Evolutionary conservation across 2,329 filamentous ascomycete genomes (phyloP).

Genomic region (Penicillium sp.): DNA sequence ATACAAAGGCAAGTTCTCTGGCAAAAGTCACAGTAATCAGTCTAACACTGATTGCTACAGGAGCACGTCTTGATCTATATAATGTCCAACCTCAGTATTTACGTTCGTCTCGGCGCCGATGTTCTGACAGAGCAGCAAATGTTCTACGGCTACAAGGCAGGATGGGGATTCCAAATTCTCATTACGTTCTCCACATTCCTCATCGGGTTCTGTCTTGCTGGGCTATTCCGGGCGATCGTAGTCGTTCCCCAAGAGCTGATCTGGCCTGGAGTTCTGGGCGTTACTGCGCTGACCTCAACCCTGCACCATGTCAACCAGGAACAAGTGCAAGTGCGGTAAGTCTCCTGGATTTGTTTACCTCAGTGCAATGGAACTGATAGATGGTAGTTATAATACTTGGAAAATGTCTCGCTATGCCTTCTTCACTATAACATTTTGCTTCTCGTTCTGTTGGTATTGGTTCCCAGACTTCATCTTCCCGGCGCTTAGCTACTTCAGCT

Average conservation of each 20-base stretch:
- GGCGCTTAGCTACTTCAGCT: conserved; percentile 32
- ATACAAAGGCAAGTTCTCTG: conserved; percentile 26
- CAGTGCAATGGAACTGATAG: conserved; percentile 39
- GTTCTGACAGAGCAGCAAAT: conserved; percentile 31
- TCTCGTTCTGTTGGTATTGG: conserved; percentile 32
- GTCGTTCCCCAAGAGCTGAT: conserved; percentile 59
- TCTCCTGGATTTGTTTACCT: conserved; percentile 18
- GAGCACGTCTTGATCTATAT: conserved; percentile 30
- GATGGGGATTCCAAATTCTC: conserved; percentile 31
- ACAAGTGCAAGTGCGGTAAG: conserved; percentile 39
- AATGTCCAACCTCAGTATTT: conserved; percentile 33
- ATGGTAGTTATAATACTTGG: conserved; percentile 42
- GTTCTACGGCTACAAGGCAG: conserved; percentile 28
- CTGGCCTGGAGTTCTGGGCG: conserved; percentile 53
- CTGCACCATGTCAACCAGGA: conserved; percentile 62
- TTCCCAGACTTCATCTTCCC: conserved; percentile 35
- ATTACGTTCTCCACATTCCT: conserved; percentile 66
- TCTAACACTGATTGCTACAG: conserved; percentile 6
- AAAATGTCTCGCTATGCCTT: conserved; percentile 36
- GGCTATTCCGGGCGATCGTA: conserved; percentile 62
- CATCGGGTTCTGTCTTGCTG: conserved; percentile 60
- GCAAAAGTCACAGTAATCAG: neutral
- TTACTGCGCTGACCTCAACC: conserved; percentile 66
- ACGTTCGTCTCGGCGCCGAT: conserved; percentile 29
- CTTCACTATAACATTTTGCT: conserved; percentile 20